Evolutionary conservation across 2,329 filamentous ascomycete genomes (phyloP), one percentile per base, ranked within the genome.

Genomic region (Moelleriella libera): DNA sequence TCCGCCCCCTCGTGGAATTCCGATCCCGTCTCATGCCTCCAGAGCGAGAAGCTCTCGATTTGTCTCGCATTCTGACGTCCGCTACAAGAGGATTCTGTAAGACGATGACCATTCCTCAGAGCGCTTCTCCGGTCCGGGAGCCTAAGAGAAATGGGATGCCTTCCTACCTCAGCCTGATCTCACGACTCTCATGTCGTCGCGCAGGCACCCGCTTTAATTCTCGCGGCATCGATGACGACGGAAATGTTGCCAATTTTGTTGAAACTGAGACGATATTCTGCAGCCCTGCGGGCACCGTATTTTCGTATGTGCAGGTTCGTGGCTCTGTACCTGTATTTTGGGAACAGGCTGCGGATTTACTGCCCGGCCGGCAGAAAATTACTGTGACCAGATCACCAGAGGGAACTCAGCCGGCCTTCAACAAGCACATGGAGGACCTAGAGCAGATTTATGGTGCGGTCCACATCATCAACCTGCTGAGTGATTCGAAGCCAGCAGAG

Each of bases 161-260:
- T 1, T 89, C 88, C 1, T 83, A 80, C 47, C 71, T 98, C 56
- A 96, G 89, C 1, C 72, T 97, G 28, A 92, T 97, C 51, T 97
- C 92, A 2, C 79, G 92, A 32, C 71, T 97, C 39, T 97, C 92
- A 2, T 97, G 89, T 59, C 77, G 82, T 55, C 80, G 90, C 66
- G 92, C 92, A 14, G 92, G 92, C 28, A 98, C 92, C 12, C 78
- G 92, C 41, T 98, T 97, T 72, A 97, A 97, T 63, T 84, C 90
- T n/a, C 78, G 92, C 55, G 92, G 92, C 40, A 95, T 98, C 53
- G 92, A 98, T 59, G 92, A 98, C 61, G 88, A 97, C 59, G 92
- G 92, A 11, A 88, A 97, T 57, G 92, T 97, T 30, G 89, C 92
- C 51, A 98, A 98, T 63, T 98, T 95, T 64, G 92, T 97, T n/a